Evolutionary conservation across 768 basidiomycete species (phyloP).

Genomic region (Russula brevipes): DNA sequence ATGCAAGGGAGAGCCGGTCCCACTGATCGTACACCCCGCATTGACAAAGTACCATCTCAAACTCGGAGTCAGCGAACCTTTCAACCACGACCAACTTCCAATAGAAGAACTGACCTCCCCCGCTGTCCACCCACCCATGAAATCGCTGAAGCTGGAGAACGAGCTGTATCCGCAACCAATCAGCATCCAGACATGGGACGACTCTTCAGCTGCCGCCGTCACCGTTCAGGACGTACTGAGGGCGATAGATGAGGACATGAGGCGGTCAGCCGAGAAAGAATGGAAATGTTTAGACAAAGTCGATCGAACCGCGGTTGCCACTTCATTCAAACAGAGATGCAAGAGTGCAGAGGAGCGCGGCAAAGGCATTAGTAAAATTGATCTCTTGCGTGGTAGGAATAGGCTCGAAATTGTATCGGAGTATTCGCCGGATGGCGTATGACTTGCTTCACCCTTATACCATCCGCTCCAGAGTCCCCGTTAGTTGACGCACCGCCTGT

Average conservation of each 20-base stretch:
- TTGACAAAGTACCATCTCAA: not conserved
- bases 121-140: not conserved
- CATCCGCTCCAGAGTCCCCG: not conserved
- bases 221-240: not conserved
- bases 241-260: not conserved
- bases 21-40: not conserved
- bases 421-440: not conserved
- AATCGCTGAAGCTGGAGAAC: not conserved
- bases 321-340: not conserved
- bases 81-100: not conserved
- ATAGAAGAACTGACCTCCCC: not conserved
- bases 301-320: not conserved
- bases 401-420: not conserved
- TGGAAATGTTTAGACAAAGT: not conserved
- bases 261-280: not conserved
- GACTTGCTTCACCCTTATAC: not conserved
- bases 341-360: not conserved
- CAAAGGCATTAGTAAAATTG: not conserved
- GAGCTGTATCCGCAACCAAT: not conserved
- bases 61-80: not conserved
- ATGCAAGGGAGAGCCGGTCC: not conserved
- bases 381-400: not conserved
- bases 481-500: not conserved
- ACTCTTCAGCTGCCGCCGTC: not conserved
- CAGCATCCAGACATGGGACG: not conserved